A percentile compares a stretch with the other conserved stretches of the same genome.
phyloP scores from a whole-genome alignment of 768 basidiomycete genomes.

The Pleurotus djamor region DNA sequence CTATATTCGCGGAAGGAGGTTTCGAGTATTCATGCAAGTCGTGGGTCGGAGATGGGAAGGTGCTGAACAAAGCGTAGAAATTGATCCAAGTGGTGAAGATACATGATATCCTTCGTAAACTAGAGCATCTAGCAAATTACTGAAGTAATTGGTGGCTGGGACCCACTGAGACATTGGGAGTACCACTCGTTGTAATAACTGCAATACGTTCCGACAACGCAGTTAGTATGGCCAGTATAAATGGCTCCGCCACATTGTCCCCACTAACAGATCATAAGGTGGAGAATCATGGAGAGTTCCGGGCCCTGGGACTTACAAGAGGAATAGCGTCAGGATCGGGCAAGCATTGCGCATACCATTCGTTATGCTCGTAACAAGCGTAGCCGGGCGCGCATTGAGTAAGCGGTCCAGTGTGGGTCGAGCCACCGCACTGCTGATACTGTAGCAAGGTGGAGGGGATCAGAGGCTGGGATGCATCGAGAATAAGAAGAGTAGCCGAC shows the following conservation, averaged over 20 bases:
- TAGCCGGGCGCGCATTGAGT: too few relatives aligned
- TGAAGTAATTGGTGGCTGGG: not conserved
- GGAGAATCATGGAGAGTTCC: not conserved
- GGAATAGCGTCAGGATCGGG: not conserved
- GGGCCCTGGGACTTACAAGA: not conserved
- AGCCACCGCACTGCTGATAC: too few relatives aligned
- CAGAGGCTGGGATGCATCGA: too few relatives aligned
- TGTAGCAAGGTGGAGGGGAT: too few relatives aligned
- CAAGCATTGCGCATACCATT: not conserved
- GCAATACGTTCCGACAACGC: not conserved
- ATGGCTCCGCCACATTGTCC: not conserved
- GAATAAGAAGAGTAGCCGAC: not conserved
- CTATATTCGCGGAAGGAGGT: too few relatives aligned
- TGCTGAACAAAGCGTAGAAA: too few relatives aligned
- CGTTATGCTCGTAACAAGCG: not conserved
- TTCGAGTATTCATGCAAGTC: too few relatives aligned
- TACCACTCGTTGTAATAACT: not conserved
- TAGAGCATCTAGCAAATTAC: not conserved
- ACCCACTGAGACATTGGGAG: not conserved
- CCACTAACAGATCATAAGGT: not conserved
- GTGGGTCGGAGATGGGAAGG: too few relatives aligned
- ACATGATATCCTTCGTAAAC: too few relatives aligned
- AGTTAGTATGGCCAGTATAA: not conserved
- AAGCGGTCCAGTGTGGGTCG: too few relatives aligned
- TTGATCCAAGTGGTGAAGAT: too few relatives aligned